A percentile compares a stretch with the other conserved stretches of the same genome.
phyloP scores from a whole-genome alignment of 2,329 filamentous ascomycete species.

The Xylariaceae sp. region DNA sequence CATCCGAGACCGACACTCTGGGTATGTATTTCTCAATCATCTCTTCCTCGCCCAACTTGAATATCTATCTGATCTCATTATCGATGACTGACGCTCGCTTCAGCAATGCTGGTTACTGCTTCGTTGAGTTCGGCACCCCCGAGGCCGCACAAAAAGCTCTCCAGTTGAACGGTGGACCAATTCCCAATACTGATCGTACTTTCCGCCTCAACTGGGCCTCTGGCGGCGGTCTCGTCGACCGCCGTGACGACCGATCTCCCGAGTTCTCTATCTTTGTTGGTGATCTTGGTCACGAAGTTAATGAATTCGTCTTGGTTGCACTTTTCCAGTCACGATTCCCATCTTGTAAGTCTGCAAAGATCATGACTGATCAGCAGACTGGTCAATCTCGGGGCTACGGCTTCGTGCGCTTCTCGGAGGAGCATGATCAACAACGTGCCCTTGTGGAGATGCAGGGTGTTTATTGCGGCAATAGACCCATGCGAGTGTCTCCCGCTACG shows the following conservation, averaged over 20 bases:
- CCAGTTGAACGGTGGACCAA: constrained; percentile 79
- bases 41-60: neutral
- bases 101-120: constrained; percentile 97
- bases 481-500: constrained; percentile 96
- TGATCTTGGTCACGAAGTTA: constrained; percentile 95
- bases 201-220: constrained; percentile 99
- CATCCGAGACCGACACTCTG: constrained; percentile 98
- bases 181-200: constrained; percentile 88
- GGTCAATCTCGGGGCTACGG: constrained; percentile 97
- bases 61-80: neutral
- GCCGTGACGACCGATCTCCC: constrained; percentile 91
- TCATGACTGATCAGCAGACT: constrained; percentile 98
- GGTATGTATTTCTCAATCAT: constrained; percentile 51
- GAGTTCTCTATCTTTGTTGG: constrained; percentile 98
- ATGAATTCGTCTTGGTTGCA: constrained; percentile 95
- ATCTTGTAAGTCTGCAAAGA: constrained; percentile 98
- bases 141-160: constrained; percentile 89
- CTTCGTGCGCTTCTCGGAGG: constrained; percentile 94
- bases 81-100: constrained; percentile 1
- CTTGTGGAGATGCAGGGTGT: constrained; percentile 98
- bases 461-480: constrained; percentile 96
- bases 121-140: constrained; percentile 83
- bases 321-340: constrained; percentile 96
- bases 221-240: constrained; percentile 89
- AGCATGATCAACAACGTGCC: constrained; percentile 92